Evolutionary conservation across 495 filamentous ascomycete genomes (phyloP).

Genomic region (Lasiosphaeria hispida): DNA sequence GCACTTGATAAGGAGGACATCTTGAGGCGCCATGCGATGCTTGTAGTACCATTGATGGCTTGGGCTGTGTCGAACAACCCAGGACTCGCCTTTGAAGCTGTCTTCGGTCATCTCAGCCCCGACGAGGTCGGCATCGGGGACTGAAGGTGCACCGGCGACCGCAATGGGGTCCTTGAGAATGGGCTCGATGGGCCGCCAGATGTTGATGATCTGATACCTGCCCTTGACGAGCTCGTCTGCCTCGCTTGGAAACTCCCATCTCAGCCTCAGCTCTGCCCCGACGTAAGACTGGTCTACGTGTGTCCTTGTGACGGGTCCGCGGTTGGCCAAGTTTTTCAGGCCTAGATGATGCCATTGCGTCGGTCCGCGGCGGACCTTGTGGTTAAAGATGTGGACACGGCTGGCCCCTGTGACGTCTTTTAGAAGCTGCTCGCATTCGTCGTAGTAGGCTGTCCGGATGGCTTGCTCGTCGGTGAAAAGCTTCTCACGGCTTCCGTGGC

Average conservation of each 20-base stretch:
- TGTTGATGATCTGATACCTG: constrained; percentile 51
- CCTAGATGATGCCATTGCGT: constrained; percentile 38
- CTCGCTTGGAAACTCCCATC: constrained; percentile 54
- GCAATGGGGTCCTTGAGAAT: constrained; percentile 60
- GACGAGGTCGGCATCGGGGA: constrained; percentile 64
- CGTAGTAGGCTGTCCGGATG: constrained; percentile 60
- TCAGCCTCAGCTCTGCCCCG: constrained; percentile 56
- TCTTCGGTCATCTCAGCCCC: constrained; percentile 67
- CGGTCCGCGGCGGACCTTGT: constrained; percentile 62
- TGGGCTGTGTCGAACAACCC: constrained; percentile 57
- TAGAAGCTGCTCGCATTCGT: constrained; percentile 58
- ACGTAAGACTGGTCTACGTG: constrained; percentile 71
- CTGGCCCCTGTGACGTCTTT: constrained; percentile 61
- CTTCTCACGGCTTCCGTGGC: constrained; percentile 34
- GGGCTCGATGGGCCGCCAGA: constrained; percentile 65
- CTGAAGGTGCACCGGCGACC: constrained; percentile 57
- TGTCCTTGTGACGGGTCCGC: constrained; percentile 62
- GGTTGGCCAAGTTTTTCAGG: constrained; percentile 36
- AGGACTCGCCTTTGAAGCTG: constrained; percentile 66
- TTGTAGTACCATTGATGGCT: constrained; percentile 71
- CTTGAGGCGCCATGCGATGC: constrained; percentile 56
- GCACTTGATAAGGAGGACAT: constrained; percentile 65
- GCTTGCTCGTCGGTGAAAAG: constrained; percentile 62
- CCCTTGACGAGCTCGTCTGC: constrained; percentile 57
- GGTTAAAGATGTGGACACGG: constrained; percentile 68